phyloP scores from a whole-genome alignment of 129 eudicot genomes.

The sunflower (Helianthus annuus) region DNA sequence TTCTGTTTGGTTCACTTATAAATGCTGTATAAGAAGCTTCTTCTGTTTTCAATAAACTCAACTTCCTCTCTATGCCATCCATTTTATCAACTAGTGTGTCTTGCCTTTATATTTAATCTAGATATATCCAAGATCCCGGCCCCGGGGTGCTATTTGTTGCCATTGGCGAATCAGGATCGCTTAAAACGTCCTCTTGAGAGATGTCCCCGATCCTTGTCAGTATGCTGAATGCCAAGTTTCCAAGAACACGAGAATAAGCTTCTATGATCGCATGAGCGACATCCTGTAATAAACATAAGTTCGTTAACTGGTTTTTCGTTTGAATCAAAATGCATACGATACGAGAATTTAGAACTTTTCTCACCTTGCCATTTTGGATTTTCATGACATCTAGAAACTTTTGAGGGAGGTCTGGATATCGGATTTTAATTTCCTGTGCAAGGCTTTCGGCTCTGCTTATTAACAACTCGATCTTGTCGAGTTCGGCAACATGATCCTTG shows the following conservation, averaged over 20 bases:
- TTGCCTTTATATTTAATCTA: conserved; percentile 33
- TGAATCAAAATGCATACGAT: conserved; percentile 5
- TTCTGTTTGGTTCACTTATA: conserved; percentile 37
- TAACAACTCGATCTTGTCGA: conserved; percentile 58
- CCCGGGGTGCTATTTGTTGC: conserved; percentile 50
- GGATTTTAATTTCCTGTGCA: conserved; percentile 51
- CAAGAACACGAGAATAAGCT: conserved; percentile 88
- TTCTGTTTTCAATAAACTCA: conserved; percentile 32
- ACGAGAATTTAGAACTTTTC: conserved; percentile 4
- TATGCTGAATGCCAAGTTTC: conserved; percentile 75
- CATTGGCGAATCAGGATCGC: conserved; percentile 74
- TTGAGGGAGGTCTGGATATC: conserved; percentile 82
- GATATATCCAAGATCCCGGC: conserved; percentile 39
- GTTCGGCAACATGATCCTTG: conserved; percentile 61
- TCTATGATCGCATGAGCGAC: conserved; percentile 85
- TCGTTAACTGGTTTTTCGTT: neutral
- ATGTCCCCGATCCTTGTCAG: conserved; percentile 83
- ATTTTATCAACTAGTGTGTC: conserved; percentile 56
- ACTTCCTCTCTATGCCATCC: conserved; percentile 47
- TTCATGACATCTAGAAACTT: conserved; percentile 76
- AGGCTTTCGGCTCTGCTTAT: conserved; percentile 59
- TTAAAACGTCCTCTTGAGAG: conserved; percentile 70
- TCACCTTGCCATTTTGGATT: conserved; percentile 80
- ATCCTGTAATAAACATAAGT: conserved; percentile 54
- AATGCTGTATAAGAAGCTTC: conserved; percentile 36